Percentiles rank a stretch among this genome's conserved stretches.
Evolutionary conservation across 345 rosid species (phyloP).

Genomic region (Clausena lansium): DNA sequence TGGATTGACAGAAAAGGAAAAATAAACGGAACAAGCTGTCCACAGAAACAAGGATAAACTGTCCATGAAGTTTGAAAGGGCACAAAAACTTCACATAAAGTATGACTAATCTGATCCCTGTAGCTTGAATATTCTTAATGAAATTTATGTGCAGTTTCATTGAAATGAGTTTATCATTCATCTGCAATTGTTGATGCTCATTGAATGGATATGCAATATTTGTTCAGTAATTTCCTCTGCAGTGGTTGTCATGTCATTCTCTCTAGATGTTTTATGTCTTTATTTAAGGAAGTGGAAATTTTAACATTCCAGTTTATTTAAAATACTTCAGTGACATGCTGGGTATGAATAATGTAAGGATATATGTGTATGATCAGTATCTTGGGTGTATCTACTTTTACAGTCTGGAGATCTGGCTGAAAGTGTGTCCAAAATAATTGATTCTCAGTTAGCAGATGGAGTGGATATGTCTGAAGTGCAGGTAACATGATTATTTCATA

Average conservation of each 20-base stretch:
- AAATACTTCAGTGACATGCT: background rate
- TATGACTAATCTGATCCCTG: too few relatives aligned
- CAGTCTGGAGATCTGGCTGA: slow-evolving; percentile 96
- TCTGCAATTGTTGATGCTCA: background rate
- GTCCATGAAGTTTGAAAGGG: too few relatives aligned
- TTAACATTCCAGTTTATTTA: background rate
- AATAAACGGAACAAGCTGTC: too few relatives aligned
- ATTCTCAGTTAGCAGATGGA: slow-evolving; percentile 77
- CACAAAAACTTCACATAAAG: too few relatives aligned
- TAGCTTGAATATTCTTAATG: background rate
- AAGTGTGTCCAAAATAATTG: slow-evolving; percentile 86
- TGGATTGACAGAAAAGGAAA: too few relatives aligned
- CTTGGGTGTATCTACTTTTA: slow-evolving; percentile 28
- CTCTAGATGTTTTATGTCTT: background rate
- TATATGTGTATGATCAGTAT: slow-evolving; percentile 16
- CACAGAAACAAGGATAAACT: too few relatives aligned
- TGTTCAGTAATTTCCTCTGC: background rate
- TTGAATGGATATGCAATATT: background rate
- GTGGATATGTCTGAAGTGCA: slow-evolving; percentile 88
- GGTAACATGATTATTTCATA: slow-evolving; percentile 43
- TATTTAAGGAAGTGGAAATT: background rate
- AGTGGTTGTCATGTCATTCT: background rate
- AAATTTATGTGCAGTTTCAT: background rate
- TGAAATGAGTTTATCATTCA: background rate
- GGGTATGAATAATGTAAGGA: background rate